Evolutionary conservation across 495 filamentous ascomycete species (phyloP), one percentile per base, ranked within the genome.

Genomic region (Lepraria neglecta): DNA sequence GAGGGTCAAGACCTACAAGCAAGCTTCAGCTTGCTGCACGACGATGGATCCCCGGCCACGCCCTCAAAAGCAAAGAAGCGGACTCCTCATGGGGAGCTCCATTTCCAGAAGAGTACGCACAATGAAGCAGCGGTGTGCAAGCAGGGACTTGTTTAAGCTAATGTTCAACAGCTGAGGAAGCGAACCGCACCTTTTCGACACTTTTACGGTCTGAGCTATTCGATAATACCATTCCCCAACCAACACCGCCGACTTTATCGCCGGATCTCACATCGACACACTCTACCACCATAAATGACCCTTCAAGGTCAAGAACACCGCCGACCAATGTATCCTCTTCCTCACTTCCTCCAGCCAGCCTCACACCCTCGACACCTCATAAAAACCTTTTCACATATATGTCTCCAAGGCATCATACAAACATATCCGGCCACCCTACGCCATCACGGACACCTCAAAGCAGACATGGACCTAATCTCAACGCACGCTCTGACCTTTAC

Each of bases 381-480:
- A 97, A 97, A 76, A 97, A 97, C 68, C 83, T 98, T 42, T 97
- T 98, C 73, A 88, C 87, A 54, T 98, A 95, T 66, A 86, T 89
- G 67, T 91, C 90, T 14, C 89, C 90, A 12, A 83, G 89, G 21
- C 81, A 87, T 66, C 80, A 82, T 65, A 73, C 69, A 46, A 80
- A 81, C 65, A 80, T 84, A 57, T 86, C 84, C 30, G 84, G 83
- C 6, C 88, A 91, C 52, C 88, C 86, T 0, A 95, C 91, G 4
- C 91, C 91, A 19, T 89, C 87, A 15, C 87, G 90, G 73, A 97
- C 94, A 0, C 92, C 94, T 10, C 87, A 91, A 67, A 92, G 88
- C 65, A 80, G 88, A 38, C 87, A 92, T 74, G 89, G 85, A 10
- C 84, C 87, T 6, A 95, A 95, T 68, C 73, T 97, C 24, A 89